Base-by-base conservation (phyloP, 2,329 filamentous ascomycete species). In the Boeremia lycopersici region DNA sequence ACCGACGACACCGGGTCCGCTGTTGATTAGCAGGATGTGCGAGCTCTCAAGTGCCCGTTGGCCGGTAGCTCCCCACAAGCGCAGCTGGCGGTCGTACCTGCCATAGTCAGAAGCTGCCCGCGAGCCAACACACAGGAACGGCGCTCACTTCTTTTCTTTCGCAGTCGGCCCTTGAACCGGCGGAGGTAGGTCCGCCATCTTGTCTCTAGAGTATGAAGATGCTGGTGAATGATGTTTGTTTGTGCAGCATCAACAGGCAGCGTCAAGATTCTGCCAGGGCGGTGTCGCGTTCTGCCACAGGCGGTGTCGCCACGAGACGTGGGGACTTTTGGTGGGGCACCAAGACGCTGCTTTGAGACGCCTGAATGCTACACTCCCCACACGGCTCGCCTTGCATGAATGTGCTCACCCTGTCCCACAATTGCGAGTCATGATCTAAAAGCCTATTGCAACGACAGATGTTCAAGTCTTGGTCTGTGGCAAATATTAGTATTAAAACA, bases 21-120 rank as follows among this genome's bases (percentile, higher is more conserved):
- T 90, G 76, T 96, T 97, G 57, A 99, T 80, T 5, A 99, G 83
- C 11, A 98, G 84, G n/a, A 99, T 88, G 64, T 96, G 90, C 19
- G 95, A 90, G 52, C 91, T 86, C 75, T 99, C 96, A 2, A 99
- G 82, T 13, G 93, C 93, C 63, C 89, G 84, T 74, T 99, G 95
- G 15, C 95, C 95, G 45, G 86, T 91, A 36, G 93, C 92, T 58
- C 93, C 96, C 95, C 95, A 99, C 12, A 99, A 81, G 48, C 96
- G 89, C 35, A 99, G 86, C 77, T 99, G 95, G 48, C 95, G 87
- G 75, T 99, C 95, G 78, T 99, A 99, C 58, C 72, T 75, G 53
- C 26, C n/a, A 72, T 91, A 53, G 64, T 79, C 61, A 72, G 62
- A 38, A 57, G 49, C 39, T 57, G 41, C 41, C 41, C 66, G 56